phyloP scores from a whole-genome alignment of 352 stramenopile species.

The Albugo candida region DNA sequence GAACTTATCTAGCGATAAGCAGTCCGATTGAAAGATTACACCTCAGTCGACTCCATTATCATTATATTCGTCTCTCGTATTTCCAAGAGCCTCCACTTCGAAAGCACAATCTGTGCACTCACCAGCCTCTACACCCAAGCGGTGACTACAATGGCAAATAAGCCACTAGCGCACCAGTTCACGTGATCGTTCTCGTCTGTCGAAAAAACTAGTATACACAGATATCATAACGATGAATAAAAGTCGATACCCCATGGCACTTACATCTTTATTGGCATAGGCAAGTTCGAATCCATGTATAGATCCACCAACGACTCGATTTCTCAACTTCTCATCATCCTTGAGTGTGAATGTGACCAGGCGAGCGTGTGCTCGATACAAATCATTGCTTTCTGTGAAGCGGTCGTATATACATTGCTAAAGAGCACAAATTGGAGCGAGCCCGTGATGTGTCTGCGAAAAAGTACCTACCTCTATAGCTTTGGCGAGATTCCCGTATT shows the following conservation, averaged over 20 bases:
- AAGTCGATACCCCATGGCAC: background rate
- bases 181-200: too few species aligned
- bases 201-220: too few species aligned
- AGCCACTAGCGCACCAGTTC: too few species aligned
- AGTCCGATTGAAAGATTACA: too few species aligned
- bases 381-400: constrained; percentile 56
- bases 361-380: constrained; percentile 53
- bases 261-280: constrained; percentile 50
- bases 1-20: too few species aligned
- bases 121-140: too few species aligned
- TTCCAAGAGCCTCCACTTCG: too few species aligned
- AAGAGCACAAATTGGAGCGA: background rate
- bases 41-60: too few species aligned
- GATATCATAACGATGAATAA: too few species aligned
- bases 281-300: constrained; percentile 54
- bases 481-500: background rate
- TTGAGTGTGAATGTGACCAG: constrained; percentile 67
- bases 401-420: constrained; percentile 55
- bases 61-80: too few species aligned
- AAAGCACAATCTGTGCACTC: too few species aligned
- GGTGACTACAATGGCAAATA: too few species aligned
- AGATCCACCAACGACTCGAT: constrained; percentile 37
- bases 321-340: constrained; percentile 32
- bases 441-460: background rate
- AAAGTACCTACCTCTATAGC: background rate